Conservation (phyloP, 2,329 filamentous ascomycete genomes). For the Cordyceps cicadae region DNA sequence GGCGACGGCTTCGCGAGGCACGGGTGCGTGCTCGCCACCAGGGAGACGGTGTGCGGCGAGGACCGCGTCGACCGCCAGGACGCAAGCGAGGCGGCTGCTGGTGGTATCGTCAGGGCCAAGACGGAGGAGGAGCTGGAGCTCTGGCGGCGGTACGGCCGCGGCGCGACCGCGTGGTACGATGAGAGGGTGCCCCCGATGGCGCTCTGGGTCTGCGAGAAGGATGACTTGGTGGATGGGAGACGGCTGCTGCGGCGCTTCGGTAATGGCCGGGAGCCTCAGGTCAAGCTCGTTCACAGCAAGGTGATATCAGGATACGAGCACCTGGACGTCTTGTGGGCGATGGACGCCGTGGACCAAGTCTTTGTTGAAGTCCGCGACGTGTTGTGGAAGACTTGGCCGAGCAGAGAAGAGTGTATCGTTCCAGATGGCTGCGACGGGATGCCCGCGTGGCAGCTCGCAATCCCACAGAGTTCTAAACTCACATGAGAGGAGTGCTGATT, state of each 20-base stretch:
- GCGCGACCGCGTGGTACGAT: slow-evolving; percentile 71
- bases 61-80: slow-evolving; percentile 50
- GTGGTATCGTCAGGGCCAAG: slow-evolving; percentile 6
- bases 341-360: slow-evolving; percentile 77
- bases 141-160: slow-evolving; percentile 33
- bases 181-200: slow-evolving; percentile 72
- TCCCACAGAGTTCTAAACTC: not conserved
- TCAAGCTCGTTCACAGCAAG: slow-evolving; percentile 71
- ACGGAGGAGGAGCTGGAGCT: slow-evolving; percentile 23
- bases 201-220: slow-evolving; percentile 76
- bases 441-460: slow-evolving; percentile 25
- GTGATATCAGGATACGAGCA: slow-evolving; percentile 86
- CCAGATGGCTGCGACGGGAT: slow-evolving; percentile 56
- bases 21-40: slow-evolving; percentile 77
- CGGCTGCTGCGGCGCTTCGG: slow-evolving; percentile 67
- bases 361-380: slow-evolving; percentile 73
- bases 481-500: not conserved
- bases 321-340: slow-evolving; percentile 89
- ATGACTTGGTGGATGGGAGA: slow-evolving; percentile 75
- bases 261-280: slow-evolving; percentile 70
- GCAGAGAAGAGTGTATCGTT: slow-evolving; percentile 47
- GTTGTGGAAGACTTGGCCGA: slow-evolving; percentile 68
- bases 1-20: slow-evolving; percentile 71
- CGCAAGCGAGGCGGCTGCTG: slow-evolving; percentile 7
- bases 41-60: slow-evolving; percentile 57